phyloP scores from a whole-genome alignment of 2,329 filamentous ascomycete genomes.

The Ceratocystis smalleyi region DNA sequence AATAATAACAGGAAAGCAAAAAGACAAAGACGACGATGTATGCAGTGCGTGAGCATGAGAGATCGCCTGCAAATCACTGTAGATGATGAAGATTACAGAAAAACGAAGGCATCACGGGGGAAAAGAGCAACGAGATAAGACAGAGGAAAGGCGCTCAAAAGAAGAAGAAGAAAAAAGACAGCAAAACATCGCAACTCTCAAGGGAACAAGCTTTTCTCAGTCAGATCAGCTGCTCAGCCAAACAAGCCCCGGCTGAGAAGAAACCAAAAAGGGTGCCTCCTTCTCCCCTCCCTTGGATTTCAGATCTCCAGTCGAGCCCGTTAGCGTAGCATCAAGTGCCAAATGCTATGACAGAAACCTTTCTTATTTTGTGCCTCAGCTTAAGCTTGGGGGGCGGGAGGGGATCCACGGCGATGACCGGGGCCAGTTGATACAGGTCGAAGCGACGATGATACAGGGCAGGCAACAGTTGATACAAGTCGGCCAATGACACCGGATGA shows the following conservation, averaged over 20 bases:
- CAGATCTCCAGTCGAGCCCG: not conserved
- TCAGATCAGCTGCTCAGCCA: not conserved
- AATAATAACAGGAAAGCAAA: no score
- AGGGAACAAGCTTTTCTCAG: not conserved
- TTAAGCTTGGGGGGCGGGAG: no score
- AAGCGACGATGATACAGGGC: no score
- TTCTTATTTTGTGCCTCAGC: not conserved
- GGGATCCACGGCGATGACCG: no score
- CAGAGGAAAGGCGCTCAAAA: slow-evolving; percentile 11
- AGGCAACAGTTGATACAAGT: no score
- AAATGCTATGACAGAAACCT: not conserved
- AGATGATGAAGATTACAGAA: not conserved
- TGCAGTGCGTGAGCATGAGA: not conserved
- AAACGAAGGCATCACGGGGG: slow-evolving; percentile 1
- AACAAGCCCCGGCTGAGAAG: not conserved
- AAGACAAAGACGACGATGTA: not conserved
- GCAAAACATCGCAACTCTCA: not conserved
- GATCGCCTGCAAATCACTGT: slow-evolving; percentile 1
- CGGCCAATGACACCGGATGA: no score
- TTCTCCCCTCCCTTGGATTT: not conserved
- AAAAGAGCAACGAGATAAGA: slow-evolving; percentile 12
- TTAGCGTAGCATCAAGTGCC: not conserved
- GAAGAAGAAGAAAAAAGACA: not conserved
- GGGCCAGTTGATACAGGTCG: no score
- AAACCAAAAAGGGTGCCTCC: not conserved